Evolutionary conservation across 768 basidiomycete species (phyloP).

Genomic region (Roridomyces roridus): DNA sequence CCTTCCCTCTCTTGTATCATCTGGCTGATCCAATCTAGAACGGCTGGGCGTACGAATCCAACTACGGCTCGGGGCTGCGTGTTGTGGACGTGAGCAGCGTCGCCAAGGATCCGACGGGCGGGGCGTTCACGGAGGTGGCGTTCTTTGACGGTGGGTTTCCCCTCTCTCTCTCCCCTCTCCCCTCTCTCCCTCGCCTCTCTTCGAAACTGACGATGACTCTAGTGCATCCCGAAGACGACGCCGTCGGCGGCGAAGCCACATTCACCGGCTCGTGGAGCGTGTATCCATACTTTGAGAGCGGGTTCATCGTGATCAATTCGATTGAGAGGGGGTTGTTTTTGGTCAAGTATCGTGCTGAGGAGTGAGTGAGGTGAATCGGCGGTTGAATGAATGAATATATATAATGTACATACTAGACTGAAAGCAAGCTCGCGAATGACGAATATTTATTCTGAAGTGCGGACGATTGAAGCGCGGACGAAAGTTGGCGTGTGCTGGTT

Average conservation of each 20-base stretch:
- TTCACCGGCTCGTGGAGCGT: neutral
- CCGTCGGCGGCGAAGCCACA: neutral
- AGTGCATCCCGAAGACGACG: conserved; percentile 6
- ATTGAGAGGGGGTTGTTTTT: conserved; percentile 4
- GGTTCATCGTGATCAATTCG: conserved; percentile 3
- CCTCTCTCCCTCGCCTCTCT: too few relatives aligned
- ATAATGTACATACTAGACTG: too few relatives aligned
- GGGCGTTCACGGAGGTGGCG: neutral
- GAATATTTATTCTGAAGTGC: too few relatives aligned
- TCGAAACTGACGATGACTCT: neutral
- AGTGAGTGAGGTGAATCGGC: too few relatives aligned
- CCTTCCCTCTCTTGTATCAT: neutral
- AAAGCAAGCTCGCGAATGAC: too few relatives aligned
- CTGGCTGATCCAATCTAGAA: neutral
- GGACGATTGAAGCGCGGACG: too few relatives aligned
- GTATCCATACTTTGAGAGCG: neutral
- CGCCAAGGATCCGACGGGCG: neutral
- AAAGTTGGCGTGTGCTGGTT: too few relatives aligned
- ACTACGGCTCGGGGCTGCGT: neutral
- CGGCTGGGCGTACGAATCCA: neutral
- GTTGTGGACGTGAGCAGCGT: neutral
- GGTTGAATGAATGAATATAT: too few relatives aligned
- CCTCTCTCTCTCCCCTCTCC: neutral
- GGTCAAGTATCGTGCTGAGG: neutral
- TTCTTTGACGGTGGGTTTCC: neutral